Evolutionary conservation across 352 stramenopile species (phyloP), one percentile per base, ranked within the genome.

Genomic region (Plasmopara muralis): DNA sequence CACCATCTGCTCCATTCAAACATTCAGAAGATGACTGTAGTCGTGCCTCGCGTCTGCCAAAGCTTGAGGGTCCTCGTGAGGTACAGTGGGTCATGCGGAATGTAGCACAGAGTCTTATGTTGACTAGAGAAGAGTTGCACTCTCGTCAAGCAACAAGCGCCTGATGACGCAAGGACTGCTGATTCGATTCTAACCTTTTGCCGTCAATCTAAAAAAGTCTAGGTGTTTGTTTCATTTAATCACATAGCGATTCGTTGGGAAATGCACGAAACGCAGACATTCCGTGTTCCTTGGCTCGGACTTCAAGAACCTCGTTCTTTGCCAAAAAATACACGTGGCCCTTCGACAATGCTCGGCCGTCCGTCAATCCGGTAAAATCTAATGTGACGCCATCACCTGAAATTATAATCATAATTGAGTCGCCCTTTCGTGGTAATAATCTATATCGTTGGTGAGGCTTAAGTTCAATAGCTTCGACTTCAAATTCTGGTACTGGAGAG

Each of bases 401-500:
- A 43, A 70, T 75, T 18, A 87, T 59, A 16, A 87, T 63, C 33
- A 87, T 39, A 47, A 87, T 74, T 4, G 77, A 79, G 28, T 79
- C 68, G 9, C 72, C 72, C 29, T 68, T 58, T 44, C 68, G 56
- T 49, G 51, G 54, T 14, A 53, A 49, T 16, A 85, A 50, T 15
- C 53, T 42, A 48, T 78, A 84, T 15, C 53, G 51, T 43, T 76
- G 62, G 7, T 43, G 43, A n/a, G 66, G 37, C 13, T 68, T 66
- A 2, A 87, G 37, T 9, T 74, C 57, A 9, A 89, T 52, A 4
- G 62, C 67, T 50, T 92, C 82, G 0, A 97, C 87, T 63, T 97
- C 83, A 57, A 97, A 97, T 58, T 97, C 91, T 1, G 83, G 84
- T 28, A 93, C 88, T 4, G 91, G 91, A 1, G 91, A 83, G 31